Percentiles rank a stretch among this genome's conserved stretches.
phyloP scores from a whole-genome alignment of 192 early-diverging fungal species.

The Coemansia sp. region DNA sequence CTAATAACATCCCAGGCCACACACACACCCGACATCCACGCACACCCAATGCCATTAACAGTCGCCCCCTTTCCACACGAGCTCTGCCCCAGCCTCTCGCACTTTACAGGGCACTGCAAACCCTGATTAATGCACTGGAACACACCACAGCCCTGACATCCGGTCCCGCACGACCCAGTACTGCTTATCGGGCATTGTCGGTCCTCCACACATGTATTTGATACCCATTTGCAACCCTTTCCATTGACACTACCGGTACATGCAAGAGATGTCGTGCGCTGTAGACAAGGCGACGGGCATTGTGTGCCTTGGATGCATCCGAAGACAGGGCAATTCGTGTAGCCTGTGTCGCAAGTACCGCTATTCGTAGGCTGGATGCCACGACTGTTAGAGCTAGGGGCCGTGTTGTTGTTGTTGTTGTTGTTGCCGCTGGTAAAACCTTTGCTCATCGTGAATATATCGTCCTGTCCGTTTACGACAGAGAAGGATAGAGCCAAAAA shows the following conservation, averaged over 20 bases:
- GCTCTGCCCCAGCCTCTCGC: slow-evolving; percentile 9
- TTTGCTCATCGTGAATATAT: neutral
- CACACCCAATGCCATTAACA: slow-evolving; percentile 33
- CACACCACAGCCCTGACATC: slow-evolving; percentile 32
- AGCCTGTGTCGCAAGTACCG: slow-evolving; percentile 20
- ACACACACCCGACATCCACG: slow-evolving; percentile 31
- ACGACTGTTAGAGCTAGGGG: neutral
- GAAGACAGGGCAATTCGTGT: slow-evolving; percentile 29
- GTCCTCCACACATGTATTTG: slow-evolving; percentile 36
- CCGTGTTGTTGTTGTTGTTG: neutral
- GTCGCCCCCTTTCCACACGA: slow-evolving; percentile 19
- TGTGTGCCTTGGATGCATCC: slow-evolving; percentile 35
- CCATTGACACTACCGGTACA: slow-evolving; percentile 45
- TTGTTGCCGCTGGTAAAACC: neutral
- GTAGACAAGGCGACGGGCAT: neutral
- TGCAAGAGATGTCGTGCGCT: neutral
- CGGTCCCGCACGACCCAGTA: slow-evolving; percentile 20
- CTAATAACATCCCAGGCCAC: slow-evolving; percentile 26
- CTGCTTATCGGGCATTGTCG: slow-evolving; percentile 19
- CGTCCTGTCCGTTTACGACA: slow-evolving; percentile 3
- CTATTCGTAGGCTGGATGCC: neutral
- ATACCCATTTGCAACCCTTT: slow-evolving; percentile 35
- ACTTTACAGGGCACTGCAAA: slow-evolving; percentile 31
- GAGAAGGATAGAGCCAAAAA: slow-evolving; percentile 13
- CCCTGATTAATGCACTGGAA: slow-evolving; percentile 39